Conservation (phyloP, 495 filamentous ascomycete genomes). For the Trichoderma gamsii region DNA sequence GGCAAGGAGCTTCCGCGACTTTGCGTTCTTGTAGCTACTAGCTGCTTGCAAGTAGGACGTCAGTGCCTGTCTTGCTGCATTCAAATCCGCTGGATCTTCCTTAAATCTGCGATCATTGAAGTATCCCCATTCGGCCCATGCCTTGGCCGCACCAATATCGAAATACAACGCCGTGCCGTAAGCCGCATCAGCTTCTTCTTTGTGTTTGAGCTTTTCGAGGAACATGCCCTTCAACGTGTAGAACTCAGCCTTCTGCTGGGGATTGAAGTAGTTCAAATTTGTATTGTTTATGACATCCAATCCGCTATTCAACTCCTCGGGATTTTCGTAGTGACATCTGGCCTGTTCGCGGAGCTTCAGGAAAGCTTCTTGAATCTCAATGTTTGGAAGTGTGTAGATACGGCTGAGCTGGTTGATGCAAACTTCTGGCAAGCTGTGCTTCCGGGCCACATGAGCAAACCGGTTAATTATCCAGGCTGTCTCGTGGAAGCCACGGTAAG, state of each 20-base stretch:
- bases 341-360: slow-evolving; percentile 95
- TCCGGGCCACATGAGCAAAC: slow-evolving; percentile 94
- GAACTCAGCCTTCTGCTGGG: slow-evolving; percentile 96
- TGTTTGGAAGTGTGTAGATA: slow-evolving; percentile 97
- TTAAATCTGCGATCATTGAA: slow-evolving; percentile 97
- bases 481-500: slow-evolving; percentile 95
- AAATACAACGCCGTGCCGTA: slow-evolving; percentile 93
- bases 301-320: slow-evolving; percentile 79
- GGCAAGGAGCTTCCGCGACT: slow-evolving; percentile 91
- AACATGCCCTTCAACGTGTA: slow-evolving; percentile 99
- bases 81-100: slow-evolving; percentile 70
- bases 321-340: slow-evolving; percentile 96
- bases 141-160: slow-evolving; percentile 90
- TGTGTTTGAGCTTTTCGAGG: slow-evolving; percentile 81
- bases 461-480: slow-evolving; percentile 99
- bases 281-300: slow-evolving; percentile 99
- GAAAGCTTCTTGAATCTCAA: slow-evolving; percentile 99
- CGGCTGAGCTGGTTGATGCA: slow-evolving; percentile 94
- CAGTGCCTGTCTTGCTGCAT: slow-evolving; percentile 78
- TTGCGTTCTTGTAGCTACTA: slow-evolving; percentile 90
- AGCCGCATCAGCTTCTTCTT: slow-evolving; percentile 84
- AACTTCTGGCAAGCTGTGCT: slow-evolving; percentile 93
- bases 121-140: slow-evolving; percentile 98
- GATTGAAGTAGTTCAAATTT: slow-evolving; percentile 94
- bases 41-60: slow-evolving; percentile 96